phyloP scores from a whole-genome alignment of 768 basidiomycete species.

The Leccinum boreale region DNA sequence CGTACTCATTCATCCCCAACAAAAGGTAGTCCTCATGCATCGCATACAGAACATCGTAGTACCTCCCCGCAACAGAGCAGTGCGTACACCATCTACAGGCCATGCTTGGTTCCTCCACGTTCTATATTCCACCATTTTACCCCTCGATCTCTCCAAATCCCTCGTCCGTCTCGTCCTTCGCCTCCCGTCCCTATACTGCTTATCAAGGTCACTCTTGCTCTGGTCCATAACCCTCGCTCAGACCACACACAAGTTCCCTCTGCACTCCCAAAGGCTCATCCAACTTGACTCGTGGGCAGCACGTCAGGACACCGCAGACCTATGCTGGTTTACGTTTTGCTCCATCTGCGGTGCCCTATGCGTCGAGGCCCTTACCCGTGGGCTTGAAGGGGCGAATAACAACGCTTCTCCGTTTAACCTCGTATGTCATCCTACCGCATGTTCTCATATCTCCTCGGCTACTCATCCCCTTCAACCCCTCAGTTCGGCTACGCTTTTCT shows the following conservation, averaged over 20 bases:
- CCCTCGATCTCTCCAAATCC: slow-evolving; percentile 56
- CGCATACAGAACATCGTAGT: slow-evolving; percentile 78
- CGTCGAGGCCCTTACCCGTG: slow-evolving; percentile 63
- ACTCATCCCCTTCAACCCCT: neutral
- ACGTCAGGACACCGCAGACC: slow-evolving; percentile 50
- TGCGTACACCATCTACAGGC: slow-evolving; percentile 20
- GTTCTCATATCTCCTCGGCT: neutral
- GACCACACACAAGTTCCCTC: slow-evolving; percentile 42
- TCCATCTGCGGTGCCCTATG: slow-evolving; percentile 63
- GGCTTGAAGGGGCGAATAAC: slow-evolving; percentile 58
- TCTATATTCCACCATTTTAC: slow-evolving; percentile 47
- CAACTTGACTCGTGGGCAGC: slow-evolving; percentile 44
- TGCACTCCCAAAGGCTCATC: slow-evolving; percentile 31
- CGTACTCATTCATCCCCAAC: neutral
- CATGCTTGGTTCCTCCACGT: slow-evolving; percentile 22
- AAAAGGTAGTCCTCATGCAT: slow-evolving; percentile 66
- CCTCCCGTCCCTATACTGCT: slow-evolving; percentile 59
- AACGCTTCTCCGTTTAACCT: slow-evolving; percentile 68
- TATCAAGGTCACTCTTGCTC: slow-evolving; percentile 52
- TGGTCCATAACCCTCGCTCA: slow-evolving; percentile 63
- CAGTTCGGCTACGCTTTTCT: slow-evolving; percentile 79
- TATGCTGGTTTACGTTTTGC: slow-evolving; percentile 75
- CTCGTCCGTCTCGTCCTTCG: slow-evolving; percentile 57
- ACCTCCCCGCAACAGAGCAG: slow-evolving; percentile 45
- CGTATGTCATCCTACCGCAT: slow-evolving; percentile 40